phyloP scores from a whole-genome alignment of 2,329 filamentous ascomycete species.

The Scedosporium boydii region DNA sequence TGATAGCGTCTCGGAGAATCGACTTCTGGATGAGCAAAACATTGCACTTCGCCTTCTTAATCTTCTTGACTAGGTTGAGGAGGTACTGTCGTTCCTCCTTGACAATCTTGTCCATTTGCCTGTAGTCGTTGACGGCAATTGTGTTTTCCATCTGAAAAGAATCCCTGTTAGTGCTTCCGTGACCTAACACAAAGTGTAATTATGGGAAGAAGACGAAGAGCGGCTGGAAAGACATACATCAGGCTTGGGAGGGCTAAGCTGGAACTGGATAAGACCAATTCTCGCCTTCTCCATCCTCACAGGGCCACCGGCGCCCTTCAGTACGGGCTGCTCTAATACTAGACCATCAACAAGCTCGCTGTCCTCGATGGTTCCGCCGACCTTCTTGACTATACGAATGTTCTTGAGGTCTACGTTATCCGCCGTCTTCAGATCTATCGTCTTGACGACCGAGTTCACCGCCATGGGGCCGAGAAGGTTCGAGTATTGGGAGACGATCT shows the following conservation, averaged over 20 bases:
- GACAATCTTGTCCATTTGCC: constrained; percentile 99
- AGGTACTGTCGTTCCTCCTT: constrained; percentile 98
- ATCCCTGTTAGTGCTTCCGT: constrained; percentile 11
- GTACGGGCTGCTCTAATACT: constrained; percentile 81
- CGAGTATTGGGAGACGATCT: constrained; percentile 97
- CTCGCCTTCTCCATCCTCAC: constrained; percentile 91
- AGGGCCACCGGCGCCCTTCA: constrained; percentile 89
- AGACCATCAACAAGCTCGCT: constrained; percentile 94
- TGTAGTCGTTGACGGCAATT: constrained; percentile 97
- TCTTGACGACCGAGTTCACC: constrained; percentile 90
- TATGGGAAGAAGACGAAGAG: background rate
- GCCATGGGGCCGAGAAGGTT: constrained; percentile 95
- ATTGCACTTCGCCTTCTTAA: constrained; percentile 99
- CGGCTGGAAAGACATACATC: constrained; percentile 50
- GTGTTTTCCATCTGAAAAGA: constrained; percentile 85
- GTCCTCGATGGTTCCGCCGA: constrained; percentile 95
- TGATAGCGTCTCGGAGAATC: constrained; percentile 93
- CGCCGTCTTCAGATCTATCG: constrained; percentile 89
- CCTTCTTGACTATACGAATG: constrained; percentile 95
- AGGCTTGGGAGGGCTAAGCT: constrained; percentile 94
- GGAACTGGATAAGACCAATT: constrained; percentile 97
- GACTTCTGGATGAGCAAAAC: constrained; percentile 98
- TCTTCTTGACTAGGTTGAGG: constrained; percentile 99
- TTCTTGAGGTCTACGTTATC: constrained; percentile 96
- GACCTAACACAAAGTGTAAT: background rate